Base-by-base conservation (phyloP, 768 basidiomycete genomes). In the Tubosaeta sp. region DNA sequence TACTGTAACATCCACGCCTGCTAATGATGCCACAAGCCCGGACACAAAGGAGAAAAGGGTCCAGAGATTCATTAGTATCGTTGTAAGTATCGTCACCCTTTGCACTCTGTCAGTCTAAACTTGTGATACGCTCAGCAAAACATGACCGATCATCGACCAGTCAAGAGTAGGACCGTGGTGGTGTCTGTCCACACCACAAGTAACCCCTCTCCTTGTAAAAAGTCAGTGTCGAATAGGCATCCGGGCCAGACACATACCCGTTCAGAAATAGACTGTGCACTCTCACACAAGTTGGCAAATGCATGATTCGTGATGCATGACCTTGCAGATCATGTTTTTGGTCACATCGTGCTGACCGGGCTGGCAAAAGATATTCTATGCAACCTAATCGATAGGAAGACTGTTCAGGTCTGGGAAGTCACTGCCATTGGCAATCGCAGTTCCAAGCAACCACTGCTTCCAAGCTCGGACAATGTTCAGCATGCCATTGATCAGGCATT, bases 271-370 rank as follows among this genome's bases (percentile, higher is more conserved):
- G 46, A 50, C 29, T 18, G 13, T 1, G 51, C 46, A 8, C 31
- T 61, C 7, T 21, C 38, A 4, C 24, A 41, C 27, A 56, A 57
- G 38, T 47, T 57, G 22, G 52, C 30, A 2, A 39, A 35, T 6
- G 58, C 45, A 21, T 56, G 46, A 2, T 50, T 42, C 18, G n/a
- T 55, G 6, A 32, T 45, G 13, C 12, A 55, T 2, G 58, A 61
- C 38, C 56, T 59, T 5, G 57, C 58, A 1, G 54, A 57, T 24
- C 58, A 55, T 16, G 44, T 56, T 25, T 56, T 52, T 24, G 51
- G 51, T 6, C 47, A 53, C 13, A 34, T 46, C 24, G 47, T 53
- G 7, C 41, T 51, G 6, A 47, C 51, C 1, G 42, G 25, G 6
- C 9, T 56, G 25, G 55, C 45, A 3, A 42, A 18, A 24, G 48